A percentile compares a stretch with the other conserved stretches of the same genome.
phyloP scores from a whole-genome alignment of 108 stramenopile species.

The Conticribra guillardii region DNA sequence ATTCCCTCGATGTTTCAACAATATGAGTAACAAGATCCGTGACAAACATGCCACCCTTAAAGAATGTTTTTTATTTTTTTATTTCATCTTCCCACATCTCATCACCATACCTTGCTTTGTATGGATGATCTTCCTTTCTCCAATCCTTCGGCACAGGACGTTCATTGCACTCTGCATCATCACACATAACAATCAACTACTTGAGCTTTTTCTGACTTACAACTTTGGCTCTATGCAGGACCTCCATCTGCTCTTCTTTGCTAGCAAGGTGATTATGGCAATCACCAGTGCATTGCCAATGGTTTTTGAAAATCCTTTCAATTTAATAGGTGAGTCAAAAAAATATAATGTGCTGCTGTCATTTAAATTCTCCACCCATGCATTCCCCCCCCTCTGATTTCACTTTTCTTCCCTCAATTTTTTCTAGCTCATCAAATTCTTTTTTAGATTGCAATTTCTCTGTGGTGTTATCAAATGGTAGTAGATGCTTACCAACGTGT shows the following conservation, averaged over 20 bases:
- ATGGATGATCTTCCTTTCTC: not conserved
- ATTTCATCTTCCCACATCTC: not conserved
- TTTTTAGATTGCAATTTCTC: not conserved
- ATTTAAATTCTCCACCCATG: no score
- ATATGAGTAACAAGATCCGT: conserved; percentile 14
- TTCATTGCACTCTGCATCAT: not conserved
- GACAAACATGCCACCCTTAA: not conserved
- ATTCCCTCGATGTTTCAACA: not conserved
- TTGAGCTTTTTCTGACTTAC: no score
- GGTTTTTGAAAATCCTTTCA: not conserved
- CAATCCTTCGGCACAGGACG: not conserved
- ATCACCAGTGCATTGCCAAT: no score
- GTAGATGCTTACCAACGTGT: not conserved
- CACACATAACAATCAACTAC: not conserved
- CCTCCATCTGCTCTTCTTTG: no score
- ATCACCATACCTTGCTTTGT: not conserved
- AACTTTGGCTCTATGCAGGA: no score
- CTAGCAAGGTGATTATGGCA: no score
- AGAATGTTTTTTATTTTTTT: not conserved
- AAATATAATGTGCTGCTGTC: no score
- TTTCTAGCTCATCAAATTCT: not conserved
- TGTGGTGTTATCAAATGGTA: not conserved
- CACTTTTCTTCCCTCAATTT: not conserved
- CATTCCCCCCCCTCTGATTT: not conserved
- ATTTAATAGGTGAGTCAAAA: not conserved